Conservation (phyloP, 78 protist genomes). For the Diacronema lutheri region DNA sequence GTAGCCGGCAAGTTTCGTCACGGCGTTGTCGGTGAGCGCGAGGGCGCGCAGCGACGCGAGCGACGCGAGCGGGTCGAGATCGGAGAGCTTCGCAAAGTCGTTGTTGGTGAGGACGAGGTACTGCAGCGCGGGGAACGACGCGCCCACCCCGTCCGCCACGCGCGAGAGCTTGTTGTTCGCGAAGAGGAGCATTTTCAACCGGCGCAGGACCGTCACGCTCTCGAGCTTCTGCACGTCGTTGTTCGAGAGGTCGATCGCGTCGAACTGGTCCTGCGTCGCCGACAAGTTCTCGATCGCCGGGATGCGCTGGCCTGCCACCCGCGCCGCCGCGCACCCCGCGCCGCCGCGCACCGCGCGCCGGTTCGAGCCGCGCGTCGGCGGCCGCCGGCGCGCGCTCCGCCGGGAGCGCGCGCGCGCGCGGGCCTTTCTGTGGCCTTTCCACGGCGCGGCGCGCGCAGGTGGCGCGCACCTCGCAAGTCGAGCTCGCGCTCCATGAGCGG, state of each 20-base stretch:
- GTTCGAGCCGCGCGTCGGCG: too few relatives aligned
- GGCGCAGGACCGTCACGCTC: constrained; percentile 63
- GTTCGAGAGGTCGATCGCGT: constrained; percentile 85
- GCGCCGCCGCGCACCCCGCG: background rate
- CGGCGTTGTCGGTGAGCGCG: background rate
- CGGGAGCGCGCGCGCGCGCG: background rate
- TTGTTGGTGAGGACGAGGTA: constrained; percentile 66
- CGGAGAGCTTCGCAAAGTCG: constrained; percentile 8
- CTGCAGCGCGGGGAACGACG: constrained; percentile 43
- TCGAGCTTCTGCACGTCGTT: constrained; percentile 76
- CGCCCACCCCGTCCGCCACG: background rate
- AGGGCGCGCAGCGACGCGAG: background rate
- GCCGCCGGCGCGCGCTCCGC: background rate
- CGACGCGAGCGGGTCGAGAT: background rate
- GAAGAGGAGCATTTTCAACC: constrained; percentile 68
- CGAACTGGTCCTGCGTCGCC: constrained; percentile 83
- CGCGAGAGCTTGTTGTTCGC: constrained; percentile 70
- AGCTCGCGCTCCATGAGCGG: constrained; percentile 77
- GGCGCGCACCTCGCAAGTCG: constrained; percentile 61
- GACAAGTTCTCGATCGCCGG: constrained; percentile 82
- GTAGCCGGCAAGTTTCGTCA: constrained; percentile 36
- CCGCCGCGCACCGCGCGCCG: too few relatives aligned
- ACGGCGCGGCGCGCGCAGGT: background rate
- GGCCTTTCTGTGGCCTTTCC: background rate
- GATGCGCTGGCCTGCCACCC: constrained; percentile 61